Conservation (phyloP, 306 rosid species). For the Pachyrhizus erosus region DNA sequence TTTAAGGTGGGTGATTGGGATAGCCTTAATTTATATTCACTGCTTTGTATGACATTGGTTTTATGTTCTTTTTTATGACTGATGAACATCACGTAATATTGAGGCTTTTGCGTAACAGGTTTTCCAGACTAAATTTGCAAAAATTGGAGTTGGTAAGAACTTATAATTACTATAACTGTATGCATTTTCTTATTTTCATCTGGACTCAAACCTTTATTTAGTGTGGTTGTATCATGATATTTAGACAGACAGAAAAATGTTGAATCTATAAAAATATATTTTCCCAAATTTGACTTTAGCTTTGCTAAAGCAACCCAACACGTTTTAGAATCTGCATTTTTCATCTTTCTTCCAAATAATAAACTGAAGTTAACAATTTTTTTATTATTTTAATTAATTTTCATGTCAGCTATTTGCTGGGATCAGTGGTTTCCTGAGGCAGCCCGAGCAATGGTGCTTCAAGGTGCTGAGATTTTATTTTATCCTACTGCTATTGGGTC, state of each 20-base stretch:
- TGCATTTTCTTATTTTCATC: background rate
- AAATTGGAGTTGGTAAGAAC: constrained; percentile 90
- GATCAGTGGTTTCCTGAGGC: constrained; percentile 99
- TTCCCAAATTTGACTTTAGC: constrained; percentile 6
- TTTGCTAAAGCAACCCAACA: constrained; percentile 3
- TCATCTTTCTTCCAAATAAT: constrained; percentile 25
- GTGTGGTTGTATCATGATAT: constrained; percentile 8
- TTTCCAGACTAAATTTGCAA: constrained; percentile 86
- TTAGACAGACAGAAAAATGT: constrained; percentile 3
- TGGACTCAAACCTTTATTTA: background rate
- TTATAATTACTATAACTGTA: constrained; percentile 15
- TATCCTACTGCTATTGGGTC: constrained; percentile 98
- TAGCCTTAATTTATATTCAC: constrained; percentile 21
- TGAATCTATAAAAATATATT: background rate
- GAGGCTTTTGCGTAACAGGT: constrained; percentile 64
- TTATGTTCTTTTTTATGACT: constrained; percentile 13
- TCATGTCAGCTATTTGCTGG: constrained; percentile 90
- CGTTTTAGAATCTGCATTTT: background rate
- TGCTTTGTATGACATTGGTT: constrained; percentile 31
- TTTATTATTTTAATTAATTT: constrained; percentile 20
- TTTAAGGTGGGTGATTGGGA: constrained; percentile 71
- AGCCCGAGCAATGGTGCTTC: constrained; percentile 94
- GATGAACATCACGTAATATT: constrained; percentile 37
- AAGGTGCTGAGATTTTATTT: constrained; percentile 95
- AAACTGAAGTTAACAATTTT: constrained; percentile 29